Base-by-base conservation (phyloP, 768 basidiomycete species). In the Termitomyces sp. region DNA sequence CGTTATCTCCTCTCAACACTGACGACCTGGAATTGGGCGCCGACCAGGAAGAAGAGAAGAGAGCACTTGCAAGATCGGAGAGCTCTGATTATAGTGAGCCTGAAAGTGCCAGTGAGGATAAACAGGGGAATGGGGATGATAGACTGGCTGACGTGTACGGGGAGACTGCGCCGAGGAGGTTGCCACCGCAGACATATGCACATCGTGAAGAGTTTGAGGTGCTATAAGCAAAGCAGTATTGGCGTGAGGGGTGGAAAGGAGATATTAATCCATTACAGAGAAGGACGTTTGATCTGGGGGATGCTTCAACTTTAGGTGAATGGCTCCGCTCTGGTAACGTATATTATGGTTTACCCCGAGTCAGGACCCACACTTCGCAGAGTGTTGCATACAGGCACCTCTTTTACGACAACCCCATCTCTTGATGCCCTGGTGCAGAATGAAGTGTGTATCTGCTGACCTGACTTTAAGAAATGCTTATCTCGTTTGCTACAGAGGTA, bases 261-360 rank as follows among this genome's bases (percentile, higher is more conserved):
- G 79, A 82, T 62, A 72, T 63, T 30, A 56, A 73, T 24, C 68
- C 76, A 61, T 56, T 75, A 13, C 63, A 65, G 33, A 71, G 72
- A 22, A 71, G 71, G 36, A 6, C 42, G 4, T 91, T 93, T 64
- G 73, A 87, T 65, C 69, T 92, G 20, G 83, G 84, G 0, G 84
- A 90, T 65, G 82, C 87, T 8, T 91, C 89, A 2, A 88, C 89
- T 2, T 72, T 93, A 36, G 14, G n/a, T n/a, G n/a, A n/a, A n/a
- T n/a, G n/a, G n/a, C n/a, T n/a, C n/a, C n/a, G n/a, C n/a, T n/a
- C n/a, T 46, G 46, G 22, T 24, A 34, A 49, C 22, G 13, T 53
- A 14, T 4, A 27, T 4, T 40, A 10, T 9, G 1, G 22, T 46
- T n/a, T 7, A 36, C 42, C 20, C 44, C 13, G 20, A 22, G 26